Evolutionary conservation across 352 stramenopile genomes (phyloP), one percentile per base, ranked within the genome.

Genomic region (Pythium brassicae): DNA sequence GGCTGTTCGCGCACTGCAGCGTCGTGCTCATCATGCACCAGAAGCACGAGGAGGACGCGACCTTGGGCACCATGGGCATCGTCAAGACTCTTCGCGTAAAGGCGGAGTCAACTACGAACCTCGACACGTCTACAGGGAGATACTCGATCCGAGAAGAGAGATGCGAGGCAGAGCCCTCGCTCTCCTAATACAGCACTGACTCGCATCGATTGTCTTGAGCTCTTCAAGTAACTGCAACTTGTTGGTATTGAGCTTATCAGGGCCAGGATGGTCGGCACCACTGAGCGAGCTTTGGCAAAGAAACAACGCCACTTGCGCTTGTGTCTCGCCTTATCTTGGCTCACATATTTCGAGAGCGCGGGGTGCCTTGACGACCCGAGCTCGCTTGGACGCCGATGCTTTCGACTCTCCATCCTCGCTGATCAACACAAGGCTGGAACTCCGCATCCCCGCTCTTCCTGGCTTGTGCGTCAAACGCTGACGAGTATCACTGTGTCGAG

Each of bases 1-100:
- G 67, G 4, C 44, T 84, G 4, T 84, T 68, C 43, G 46, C 63
- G 2, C 69, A 79, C 44, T 81, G 68, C 49, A 71, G 65, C 48
- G 61, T 72, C 25, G 47, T 72, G 51, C 48, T 83, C 42, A 49
- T 81, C 27, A 50, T 45, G 29, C 49, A 66, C n/a, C 65, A 71
- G 26, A 65, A 71, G 51, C 43, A 49, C n/a, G 26, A 52, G 22
- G 23, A 54, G 23, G 53, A 62, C 29, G 34, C 39, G 14, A 42
- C 17, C 27, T 53, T 5, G 20, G 50, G 37, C n/a, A 66, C 72
- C 27, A 46, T 52, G 6, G 34, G 4, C 43, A 43, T 11, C 17
- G 17, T 25, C 20, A 32, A 34, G 50, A 45, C 20, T 9, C 39
- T 37, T 2, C 50, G 64, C 20, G 54, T 37, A 17, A 23, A 4